Conservation (phyloP, 495 filamentous ascomycete genomes). For the Aspergillus ostianus region DNA sequence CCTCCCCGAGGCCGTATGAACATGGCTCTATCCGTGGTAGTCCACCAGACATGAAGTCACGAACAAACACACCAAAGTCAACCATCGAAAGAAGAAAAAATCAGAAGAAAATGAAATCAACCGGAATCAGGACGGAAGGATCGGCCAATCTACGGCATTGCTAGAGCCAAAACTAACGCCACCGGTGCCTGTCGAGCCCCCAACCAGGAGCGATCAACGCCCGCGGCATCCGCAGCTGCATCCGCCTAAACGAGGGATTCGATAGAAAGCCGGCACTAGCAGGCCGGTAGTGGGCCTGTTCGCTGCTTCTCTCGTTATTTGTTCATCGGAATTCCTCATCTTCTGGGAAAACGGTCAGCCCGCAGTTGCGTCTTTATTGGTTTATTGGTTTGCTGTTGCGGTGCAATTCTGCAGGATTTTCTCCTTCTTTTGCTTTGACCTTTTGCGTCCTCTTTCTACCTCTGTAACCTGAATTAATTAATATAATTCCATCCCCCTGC, state of each 20-base stretch:
- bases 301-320: background rate
- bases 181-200: too few species aligned
- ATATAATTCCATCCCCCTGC: background rate
- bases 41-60: too few species aligned
- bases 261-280: background rate
- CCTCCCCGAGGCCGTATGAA: too few species aligned
- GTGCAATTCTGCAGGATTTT: background rate
- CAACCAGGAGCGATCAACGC: background rate
- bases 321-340: background rate
- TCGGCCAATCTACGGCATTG: background rate
- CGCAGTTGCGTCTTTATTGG: background rate
- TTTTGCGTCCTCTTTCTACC: too few species aligned
- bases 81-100: too few species aligned
- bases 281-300: too few species aligned
- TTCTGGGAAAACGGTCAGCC: background rate
- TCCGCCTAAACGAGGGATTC: background rate
- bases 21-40: too few species aligned
- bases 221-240: background rate
- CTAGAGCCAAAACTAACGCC: background rate
- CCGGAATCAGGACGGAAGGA: background rate
- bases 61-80: too few species aligned
- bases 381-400: too few species aligned
- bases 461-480: too few species aligned
- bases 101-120: background rate
- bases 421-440: too few species aligned